These are phyloP conservation scores for Annona squamosa DNA, from an alignment of 164 flowering plant genomes.

Conservation along the genomic window DNA sequence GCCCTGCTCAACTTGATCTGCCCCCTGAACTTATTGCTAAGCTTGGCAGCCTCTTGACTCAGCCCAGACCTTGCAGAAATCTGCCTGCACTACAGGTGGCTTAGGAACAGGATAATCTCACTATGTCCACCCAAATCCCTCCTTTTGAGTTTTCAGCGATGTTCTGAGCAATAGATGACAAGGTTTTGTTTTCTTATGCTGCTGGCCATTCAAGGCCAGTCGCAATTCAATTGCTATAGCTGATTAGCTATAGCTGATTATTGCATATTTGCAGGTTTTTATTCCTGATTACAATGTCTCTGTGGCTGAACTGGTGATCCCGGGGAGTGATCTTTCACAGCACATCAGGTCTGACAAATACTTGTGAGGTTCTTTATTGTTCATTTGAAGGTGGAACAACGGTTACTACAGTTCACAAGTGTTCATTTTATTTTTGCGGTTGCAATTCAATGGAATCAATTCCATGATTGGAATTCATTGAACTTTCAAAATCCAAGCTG, in stretches of 20 bases:
- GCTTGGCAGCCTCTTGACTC: background rate
- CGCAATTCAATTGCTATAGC: background rate
- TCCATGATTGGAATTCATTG: too few relatives aligned
- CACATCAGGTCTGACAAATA: conserved; percentile 37
- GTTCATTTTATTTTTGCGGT: too few relatives aligned
- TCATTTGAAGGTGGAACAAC: background rate
- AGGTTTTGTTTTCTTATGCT: background rate
- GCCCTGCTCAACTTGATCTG: background rate
- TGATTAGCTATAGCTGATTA: background rate
- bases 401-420: background rate
- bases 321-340: conserved; percentile 54
- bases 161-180: background rate
- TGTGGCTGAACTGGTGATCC: conserved; percentile 47
- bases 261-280: conserved; percentile 31
- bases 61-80: background rate
- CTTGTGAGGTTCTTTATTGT: background rate
- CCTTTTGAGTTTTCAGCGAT: background rate
- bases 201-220: background rate
- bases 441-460: too few relatives aligned
- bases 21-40: background rate
- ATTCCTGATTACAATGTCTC: conserved; percentile 55
- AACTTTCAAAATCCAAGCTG: too few relatives aligned
- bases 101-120: background rate
- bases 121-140: background rate
- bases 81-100: background rate